Conservation (phyloP, 192 early-diverging fungal species). For the Coemansia sp. region DNA sequence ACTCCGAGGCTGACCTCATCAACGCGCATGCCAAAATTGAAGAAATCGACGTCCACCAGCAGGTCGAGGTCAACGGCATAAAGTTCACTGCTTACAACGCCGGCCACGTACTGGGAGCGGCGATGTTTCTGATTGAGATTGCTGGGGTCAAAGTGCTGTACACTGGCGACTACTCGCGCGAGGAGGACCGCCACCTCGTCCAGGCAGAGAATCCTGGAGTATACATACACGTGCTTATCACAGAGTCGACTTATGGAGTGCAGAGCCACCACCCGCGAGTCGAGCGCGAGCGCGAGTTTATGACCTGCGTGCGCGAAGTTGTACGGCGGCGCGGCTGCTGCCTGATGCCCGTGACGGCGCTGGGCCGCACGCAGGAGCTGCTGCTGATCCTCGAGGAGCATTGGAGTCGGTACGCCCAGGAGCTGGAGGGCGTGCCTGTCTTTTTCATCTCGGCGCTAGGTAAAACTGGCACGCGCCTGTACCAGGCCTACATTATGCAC, state of each 20-base stretch:
- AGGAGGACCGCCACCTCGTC: constrained; percentile 98
- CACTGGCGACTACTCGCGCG: constrained; percentile 98
- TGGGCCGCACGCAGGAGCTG: constrained; percentile 97
- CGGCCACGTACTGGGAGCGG: constrained; percentile 97
- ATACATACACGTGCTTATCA: constrained; percentile 89
- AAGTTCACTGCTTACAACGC: constrained; percentile 97
- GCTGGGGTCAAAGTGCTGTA: constrained; percentile 91
- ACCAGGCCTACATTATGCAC: constrained; percentile 97
- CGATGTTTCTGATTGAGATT: constrained; percentile 95
- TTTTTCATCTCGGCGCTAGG: constrained; percentile 95
- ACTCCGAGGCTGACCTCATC: constrained; percentile 86
- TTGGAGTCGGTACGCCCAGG: constrained; percentile 84
- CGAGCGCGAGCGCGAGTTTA: constrained; percentile 90
- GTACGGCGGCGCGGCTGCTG: constrained; percentile 89
- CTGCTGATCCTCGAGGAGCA: constrained; percentile 97
- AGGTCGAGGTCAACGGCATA: constrained; percentile 93
- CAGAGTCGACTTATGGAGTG: constrained; percentile 96
- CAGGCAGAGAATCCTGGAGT: constrained; percentile 91
- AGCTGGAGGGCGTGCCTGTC: constrained; percentile 89
- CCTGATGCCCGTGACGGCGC: constrained; percentile 93
- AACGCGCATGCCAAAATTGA: constrained; percentile 88
- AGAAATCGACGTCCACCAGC: constrained; percentile 95
- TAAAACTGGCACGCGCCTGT: constrained; percentile 97
- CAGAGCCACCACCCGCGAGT: constrained; percentile 95
- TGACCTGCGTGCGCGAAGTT: constrained; percentile 80